Conservation (phyloP, 495 filamentous ascomycete species). For the Penicillium samsonianum region DNA sequence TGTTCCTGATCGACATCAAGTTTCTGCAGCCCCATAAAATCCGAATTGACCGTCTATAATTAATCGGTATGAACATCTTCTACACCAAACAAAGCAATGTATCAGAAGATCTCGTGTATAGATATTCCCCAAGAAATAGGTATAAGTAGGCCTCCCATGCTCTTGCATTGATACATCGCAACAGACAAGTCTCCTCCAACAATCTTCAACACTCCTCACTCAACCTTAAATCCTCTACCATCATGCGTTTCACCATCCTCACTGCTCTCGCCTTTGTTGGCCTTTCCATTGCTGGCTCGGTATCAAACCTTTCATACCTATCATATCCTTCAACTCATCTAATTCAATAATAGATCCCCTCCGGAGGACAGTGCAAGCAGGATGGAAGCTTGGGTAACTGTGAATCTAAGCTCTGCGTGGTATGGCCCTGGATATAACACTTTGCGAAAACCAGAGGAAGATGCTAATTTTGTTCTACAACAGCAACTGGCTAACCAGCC, state of each 20-base stretch:
- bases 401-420: constrained; percentile 12
- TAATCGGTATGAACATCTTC: background rate
- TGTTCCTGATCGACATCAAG: background rate
- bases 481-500: constrained; percentile 10
- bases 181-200: background rate
- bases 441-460: background rate
- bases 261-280: constrained; percentile 13
- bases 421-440: background rate
- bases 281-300: constrained; percentile 2
- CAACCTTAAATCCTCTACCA: background rate
- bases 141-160: background rate
- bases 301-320: background rate
- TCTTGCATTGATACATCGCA: background rate
- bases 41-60: background rate
- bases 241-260: constrained; percentile 14
- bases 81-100: background rate
- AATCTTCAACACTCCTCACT: background rate
- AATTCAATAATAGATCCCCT: constrained; percentile 9
- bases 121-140: background rate
- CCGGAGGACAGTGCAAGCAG: constrained; percentile 16
- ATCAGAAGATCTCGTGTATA: background rate
- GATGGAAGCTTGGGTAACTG: constrained; percentile 19
- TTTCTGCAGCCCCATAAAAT: constrained; percentile 1
- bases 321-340: background rate
- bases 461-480: background rate